These are phyloP conservation scores for Psidium friedrichsthalianum DNA, from an alignment of 345 rosid species.

Conservation along the genomic window DNA sequence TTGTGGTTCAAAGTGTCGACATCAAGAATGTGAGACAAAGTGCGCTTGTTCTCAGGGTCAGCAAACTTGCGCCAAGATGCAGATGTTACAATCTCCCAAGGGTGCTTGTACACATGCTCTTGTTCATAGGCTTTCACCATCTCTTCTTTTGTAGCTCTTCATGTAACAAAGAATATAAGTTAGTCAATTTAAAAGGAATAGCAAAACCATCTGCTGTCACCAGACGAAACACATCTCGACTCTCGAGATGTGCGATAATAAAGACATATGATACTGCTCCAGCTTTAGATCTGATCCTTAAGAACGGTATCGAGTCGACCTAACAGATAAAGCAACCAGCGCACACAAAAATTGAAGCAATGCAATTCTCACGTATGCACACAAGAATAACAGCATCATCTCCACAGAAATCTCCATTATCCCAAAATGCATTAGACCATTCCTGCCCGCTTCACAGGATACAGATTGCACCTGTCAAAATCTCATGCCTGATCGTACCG, in stretches of 20 bases:
- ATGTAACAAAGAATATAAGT: not conserved
- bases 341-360: not conserved
- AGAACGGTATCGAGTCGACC: not conserved
- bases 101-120: constrained; percentile 91
- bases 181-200: not conserved
- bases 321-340: not conserved
- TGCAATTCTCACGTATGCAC: not conserved
- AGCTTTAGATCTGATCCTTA: not conserved
- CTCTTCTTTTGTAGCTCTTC: constrained; percentile 22
- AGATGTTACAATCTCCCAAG: constrained; percentile 96
- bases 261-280: not conserved
- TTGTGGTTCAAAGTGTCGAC: constrained; percentile 73
- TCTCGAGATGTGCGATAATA: not conserved
- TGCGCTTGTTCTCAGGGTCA: constrained; percentile 85
- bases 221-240: not conserved
- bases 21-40: constrained; percentile 67
- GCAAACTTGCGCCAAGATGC: constrained; percentile 98
- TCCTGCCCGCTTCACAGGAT: not conserved
- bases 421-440: not conserved
- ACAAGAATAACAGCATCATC: not conserved
- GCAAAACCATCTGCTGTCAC: not conserved
- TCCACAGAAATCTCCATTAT: not conserved
- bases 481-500: not conserved
- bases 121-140: constrained; percentile 81
- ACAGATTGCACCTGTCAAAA: not conserved